Percentiles rank a stretch among this genome's conserved stretches.
phyloP scores from a whole-genome alignment of 352 stramenopile genomes.

The Phytophthora vignae region DNA sequence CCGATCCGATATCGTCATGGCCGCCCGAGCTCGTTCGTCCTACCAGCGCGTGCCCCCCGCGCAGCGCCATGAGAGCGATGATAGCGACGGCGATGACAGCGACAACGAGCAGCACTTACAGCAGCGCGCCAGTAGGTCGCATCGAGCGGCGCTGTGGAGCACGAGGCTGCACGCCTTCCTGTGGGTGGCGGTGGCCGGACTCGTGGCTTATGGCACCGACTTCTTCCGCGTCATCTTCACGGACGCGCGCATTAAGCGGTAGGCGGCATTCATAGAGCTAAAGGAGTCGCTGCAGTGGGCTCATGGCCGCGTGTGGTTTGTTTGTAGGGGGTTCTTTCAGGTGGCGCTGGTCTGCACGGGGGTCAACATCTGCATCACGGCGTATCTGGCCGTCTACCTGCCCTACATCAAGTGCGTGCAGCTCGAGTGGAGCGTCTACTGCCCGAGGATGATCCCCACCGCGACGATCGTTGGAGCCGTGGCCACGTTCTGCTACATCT shows the following conservation, averaged over 20 bases:
- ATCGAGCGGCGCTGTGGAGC: conserved; percentile 66
- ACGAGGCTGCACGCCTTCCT: conserved; percentile 79
- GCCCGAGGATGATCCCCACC: conserved; percentile 91
- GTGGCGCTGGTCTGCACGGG: conserved; percentile 79
- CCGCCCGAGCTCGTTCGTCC: conserved; percentile 36
- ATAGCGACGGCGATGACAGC: conserved; percentile 43
- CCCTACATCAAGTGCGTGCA: conserved; percentile 85
- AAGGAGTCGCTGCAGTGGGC: too few relatives aligned
- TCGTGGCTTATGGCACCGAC: conserved; percentile 70
- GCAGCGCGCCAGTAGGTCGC: conserved; percentile 39
- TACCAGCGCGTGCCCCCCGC: conserved; percentile 64
- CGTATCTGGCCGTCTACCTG: conserved; percentile 89
- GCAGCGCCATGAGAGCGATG: conserved; percentile 45
- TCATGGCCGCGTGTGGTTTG: conserved; percentile 1
- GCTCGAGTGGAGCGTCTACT: conserved; percentile 93
- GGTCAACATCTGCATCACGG: conserved; percentile 88
- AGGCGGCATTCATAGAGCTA: neutral
- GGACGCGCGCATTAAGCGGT: conserved; percentile 61
- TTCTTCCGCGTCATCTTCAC: conserved; percentile 78
- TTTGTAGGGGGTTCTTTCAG: conserved; percentile 80
- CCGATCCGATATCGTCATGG: conserved; percentile 29
- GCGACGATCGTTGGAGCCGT: conserved; percentile 82
- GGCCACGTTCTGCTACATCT: conserved; percentile 78
- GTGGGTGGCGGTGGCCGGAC: conserved; percentile 66
- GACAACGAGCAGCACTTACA: conserved; percentile 42